phyloP scores from a whole-genome alignment of 1,284 basidiomycete species.

The Ustilago nuda region DNA sequence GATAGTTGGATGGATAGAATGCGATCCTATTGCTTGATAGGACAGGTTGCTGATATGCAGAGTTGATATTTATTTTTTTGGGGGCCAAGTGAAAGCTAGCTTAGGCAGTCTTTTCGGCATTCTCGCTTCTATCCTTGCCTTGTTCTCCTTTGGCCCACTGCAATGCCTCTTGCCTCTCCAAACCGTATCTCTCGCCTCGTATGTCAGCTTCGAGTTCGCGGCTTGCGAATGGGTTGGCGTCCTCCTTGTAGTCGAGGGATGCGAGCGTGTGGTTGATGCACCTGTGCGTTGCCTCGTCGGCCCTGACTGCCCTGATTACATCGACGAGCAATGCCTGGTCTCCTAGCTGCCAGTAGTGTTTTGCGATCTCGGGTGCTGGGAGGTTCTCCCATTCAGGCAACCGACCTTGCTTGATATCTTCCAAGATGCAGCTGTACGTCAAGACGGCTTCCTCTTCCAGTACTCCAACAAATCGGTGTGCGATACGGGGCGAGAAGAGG shows the following conservation, averaged over 20 bases:
- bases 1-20: not conserved
- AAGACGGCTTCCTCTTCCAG: constrained; percentile 92
- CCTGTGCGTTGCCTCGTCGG: constrained; percentile 78
- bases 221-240: constrained; percentile 57
- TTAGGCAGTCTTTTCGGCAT: constrained; percentile 39
- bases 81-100: not conserved
- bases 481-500: constrained; percentile 81
- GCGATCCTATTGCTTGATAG: not conserved
- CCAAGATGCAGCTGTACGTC: constrained; percentile 78
- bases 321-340: constrained; percentile 82
- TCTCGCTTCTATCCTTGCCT: constrained; percentile 10
- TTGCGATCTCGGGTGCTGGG: constrained; percentile 87
- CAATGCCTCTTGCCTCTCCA: constrained; percentile 57
- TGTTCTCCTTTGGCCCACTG: constrained; percentile 40
- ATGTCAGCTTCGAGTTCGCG: constrained; percentile 45
- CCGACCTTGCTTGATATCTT: constrained; percentile 84
- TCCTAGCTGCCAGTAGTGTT: constrained; percentile 84
- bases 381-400: constrained; percentile 82
- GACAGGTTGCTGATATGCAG: not conserved
- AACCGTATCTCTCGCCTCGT: constrained; percentile 44
- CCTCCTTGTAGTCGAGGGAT: constrained; percentile 36
- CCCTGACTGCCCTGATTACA: constrained; percentile 87
- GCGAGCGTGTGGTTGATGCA: constrained; percentile 62
- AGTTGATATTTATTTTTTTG: not conserved
- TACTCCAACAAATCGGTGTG: constrained; percentile 94